phyloP scores from a whole-genome alignment of 768 basidiomycete genomes.

The Myochromella boudieri region DNA sequence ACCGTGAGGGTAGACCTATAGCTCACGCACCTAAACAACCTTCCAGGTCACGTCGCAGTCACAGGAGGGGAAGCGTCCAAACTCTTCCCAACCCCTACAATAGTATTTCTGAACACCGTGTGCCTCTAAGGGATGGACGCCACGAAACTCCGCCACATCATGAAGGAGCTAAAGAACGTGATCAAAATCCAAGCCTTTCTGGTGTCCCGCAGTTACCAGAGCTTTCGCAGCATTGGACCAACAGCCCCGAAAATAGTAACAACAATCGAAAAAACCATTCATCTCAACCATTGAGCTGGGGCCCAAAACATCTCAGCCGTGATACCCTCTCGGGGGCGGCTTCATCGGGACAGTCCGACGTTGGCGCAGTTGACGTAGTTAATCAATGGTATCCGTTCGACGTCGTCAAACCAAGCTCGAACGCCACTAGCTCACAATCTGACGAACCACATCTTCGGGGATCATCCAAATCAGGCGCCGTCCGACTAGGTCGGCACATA shows the following conservation, averaged over 20 bases:
- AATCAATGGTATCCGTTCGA: neutral
- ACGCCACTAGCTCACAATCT: conserved; percentile 8
- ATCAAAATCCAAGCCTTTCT: neutral
- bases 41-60: conserved; percentile 3
- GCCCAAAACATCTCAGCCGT: neutral
- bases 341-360: conserved; percentile 8
- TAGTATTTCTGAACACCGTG: neutral
- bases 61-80: neutral
- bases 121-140: neutral
- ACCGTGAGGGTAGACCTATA: neutral
- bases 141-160: conserved; percentile 9
- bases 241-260: neutral
- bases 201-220: neutral
- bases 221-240: neutral
- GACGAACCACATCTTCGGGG: conserved; percentile 7
- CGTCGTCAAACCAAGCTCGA: neutral
- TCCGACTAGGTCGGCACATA: conserved; percentile 11
- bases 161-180: neutral
- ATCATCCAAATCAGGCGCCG: conserved; percentile 7
- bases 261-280: conserved; percentile 5
- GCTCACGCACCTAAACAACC: neutral
- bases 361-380: conserved; percentile 1
- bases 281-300: neutral
- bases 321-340: neutral
- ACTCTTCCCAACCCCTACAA: neutral